Evolutionary conservation across 2,329 filamentous ascomycete species (phyloP).

Genomic region (Penicillium verrucosum): DNA sequence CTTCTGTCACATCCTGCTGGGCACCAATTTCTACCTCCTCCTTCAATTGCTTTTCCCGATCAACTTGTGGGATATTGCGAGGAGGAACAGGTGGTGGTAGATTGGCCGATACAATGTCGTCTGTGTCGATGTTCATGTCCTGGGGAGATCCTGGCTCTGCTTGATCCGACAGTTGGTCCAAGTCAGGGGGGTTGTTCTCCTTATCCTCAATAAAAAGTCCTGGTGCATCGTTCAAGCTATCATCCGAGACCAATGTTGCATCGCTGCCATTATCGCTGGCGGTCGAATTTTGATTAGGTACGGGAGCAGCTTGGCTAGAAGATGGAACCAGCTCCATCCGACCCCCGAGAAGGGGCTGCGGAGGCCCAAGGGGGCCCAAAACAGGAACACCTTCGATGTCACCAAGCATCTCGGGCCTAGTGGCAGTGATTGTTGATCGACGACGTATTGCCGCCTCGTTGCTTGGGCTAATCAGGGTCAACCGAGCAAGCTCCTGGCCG

Average conservation of each 20-base stretch:
- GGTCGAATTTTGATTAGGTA: slow-evolving; percentile 25
- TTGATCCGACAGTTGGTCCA: slow-evolving; percentile 4
- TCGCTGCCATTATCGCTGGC: slow-evolving; percentile 33
- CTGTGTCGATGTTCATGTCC: slow-evolving; percentile 13
- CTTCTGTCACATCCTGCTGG: slow-evolving; percentile 95
- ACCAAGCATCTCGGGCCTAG: slow-evolving; percentile 34
- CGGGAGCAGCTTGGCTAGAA: slow-evolving; percentile 16
- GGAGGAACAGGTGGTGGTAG: slow-evolving; percentile 60
- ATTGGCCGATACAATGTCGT: slow-evolving; percentile 12
- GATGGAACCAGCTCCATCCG: slow-evolving; percentile 10
- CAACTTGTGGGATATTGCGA: slow-evolving; percentile 40
- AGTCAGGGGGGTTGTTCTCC: slow-evolving; percentile 35
- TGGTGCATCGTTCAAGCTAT: slow-evolving; percentile 18
- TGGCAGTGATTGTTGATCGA: slow-evolving; percentile 43
- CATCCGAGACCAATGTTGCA: slow-evolving; percentile 37
- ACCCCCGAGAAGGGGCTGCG: slow-evolving; percentile 26
- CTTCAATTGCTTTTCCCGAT: slow-evolving; percentile 38
- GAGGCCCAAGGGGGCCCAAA: slow-evolving; percentile 46
- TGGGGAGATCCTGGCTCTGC: slow-evolving; percentile 24
- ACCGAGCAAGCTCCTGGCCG: slow-evolving; percentile 71
- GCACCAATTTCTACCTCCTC: slow-evolving; percentile 59
- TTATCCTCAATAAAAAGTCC: slow-evolving; percentile 33
- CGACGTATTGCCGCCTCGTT: slow-evolving; percentile 53
- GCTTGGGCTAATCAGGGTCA: slow-evolving; percentile 65
- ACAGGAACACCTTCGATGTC: slow-evolving; percentile 46